These are phyloP conservation scores for Bacterosira constricta DNA, from an alignment of 108 stramenopile genomes.

Conservation along the genomic window DNA sequence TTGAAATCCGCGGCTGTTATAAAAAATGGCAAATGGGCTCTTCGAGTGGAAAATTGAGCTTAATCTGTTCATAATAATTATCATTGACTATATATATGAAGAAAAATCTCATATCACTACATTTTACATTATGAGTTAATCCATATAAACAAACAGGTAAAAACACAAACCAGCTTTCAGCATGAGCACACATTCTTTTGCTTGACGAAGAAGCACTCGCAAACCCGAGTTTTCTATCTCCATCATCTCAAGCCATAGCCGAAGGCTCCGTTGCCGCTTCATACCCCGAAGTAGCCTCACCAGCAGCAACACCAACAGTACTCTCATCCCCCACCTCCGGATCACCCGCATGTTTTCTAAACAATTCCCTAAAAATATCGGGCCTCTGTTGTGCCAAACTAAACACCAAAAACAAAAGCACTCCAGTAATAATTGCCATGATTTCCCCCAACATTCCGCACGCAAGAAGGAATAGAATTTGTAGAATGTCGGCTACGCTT, in stretches of 20 bases:
- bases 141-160: no score
- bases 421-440: constrained; percentile 27
- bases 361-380: constrained; percentile 45
- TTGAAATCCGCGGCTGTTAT: constrained; percentile 70
- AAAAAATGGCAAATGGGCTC: constrained; percentile 61
- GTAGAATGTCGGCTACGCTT: constrained; percentile 19
- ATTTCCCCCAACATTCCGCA: constrained; percentile 17
- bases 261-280: constrained; percentile 8
- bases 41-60: neutral
- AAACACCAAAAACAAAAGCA: constrained; percentile 16
- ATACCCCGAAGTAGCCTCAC: constrained; percentile 1
- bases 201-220: neutral
- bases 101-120: neutral
- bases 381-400: constrained; percentile 41
- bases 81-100: neutral
- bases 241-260: neutral
- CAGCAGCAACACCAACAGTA: neutral
- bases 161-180: no score
- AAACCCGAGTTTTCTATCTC: neutral
- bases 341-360: constrained; percentile 39
- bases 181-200: neutral
- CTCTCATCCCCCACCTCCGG: constrained; percentile 14
- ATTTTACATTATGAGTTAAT: no score
- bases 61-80: neutral
- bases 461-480: constrained; percentile 13